These are phyloP conservation scores for Naganishia sp. DNA, from an alignment of 1,284 basidiomycete species.

Conservation along the genomic window DNA sequence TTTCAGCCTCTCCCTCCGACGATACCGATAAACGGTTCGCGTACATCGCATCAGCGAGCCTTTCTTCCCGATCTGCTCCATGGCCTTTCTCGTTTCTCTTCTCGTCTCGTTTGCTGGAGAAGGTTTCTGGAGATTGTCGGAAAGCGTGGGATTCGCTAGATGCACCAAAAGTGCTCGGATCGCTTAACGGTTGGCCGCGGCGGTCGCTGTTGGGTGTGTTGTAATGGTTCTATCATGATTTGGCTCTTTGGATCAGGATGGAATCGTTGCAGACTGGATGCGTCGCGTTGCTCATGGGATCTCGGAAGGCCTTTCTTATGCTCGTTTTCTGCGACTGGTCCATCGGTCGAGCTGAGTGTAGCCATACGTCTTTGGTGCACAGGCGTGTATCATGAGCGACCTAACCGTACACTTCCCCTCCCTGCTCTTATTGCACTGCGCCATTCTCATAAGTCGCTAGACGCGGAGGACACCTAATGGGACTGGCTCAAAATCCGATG, in stretches of 20 bases:
- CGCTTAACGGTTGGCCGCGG: constrained; percentile 1
- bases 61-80: not conserved
- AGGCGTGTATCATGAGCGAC: too few species aligned
- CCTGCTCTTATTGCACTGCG: too few species aligned
- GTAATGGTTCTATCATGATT: constrained; percentile 30
- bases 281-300: not conserved
- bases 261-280: constrained; percentile 17
- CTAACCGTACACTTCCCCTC: too few species aligned
- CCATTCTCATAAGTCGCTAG: not conserved
- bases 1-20: constrained; percentile 79
- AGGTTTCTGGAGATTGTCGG: not conserved
- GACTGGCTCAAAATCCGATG: not conserved
- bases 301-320: too few species aligned
- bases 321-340: too few species aligned
- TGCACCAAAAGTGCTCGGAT: constrained; percentile 16
- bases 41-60: not conserved
- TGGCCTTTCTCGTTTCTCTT: constrained; percentile 2
- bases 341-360: too few species aligned
- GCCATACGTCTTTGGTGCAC: too few species aligned
- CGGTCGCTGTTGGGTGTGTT: constrained; percentile 21
- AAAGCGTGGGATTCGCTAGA: not conserved
- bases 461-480: not conserved
- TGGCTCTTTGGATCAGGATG: constrained; percentile 25
- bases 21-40: constrained; percentile 77
- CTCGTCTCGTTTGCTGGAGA: constrained; percentile 13